Evolutionary conservation across 257 asterid species (phyloP), one percentile per base, ranked within the genome.

Genomic region (Cordia subcordata): DNA sequence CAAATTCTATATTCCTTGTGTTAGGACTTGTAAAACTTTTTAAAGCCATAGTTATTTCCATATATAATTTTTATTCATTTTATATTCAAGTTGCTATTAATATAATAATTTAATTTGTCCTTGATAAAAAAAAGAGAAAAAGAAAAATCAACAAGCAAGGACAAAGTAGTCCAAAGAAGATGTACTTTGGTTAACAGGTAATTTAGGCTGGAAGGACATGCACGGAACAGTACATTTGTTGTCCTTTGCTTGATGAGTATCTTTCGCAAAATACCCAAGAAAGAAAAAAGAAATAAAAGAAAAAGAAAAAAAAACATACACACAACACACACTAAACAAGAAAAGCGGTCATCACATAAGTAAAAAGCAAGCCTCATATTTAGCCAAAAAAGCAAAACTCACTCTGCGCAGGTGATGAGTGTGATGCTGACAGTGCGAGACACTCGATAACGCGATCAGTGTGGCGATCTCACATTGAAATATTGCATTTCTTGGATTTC

Each of bases 151-250:
- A 0, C 38, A n/a, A 55, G 11, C n/a, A 46, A 60, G 67, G 53
- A 47, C 39, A 53, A 27, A 49, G 57, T 57, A 11, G 66, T 51
- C 39, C 17, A 20, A 16, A 16, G 14, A 0, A 22, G 8, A 4
- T 20, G 5, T 11, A 64, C 55, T 13, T 39, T 22, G 8, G 18
- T 62, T 71, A n/a, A 65, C 82, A 50, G 85, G 81, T 85, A 80
- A 76, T 68, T 60, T 79, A n/a, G 50, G 84, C 79, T 82, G 79
- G 70, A 80, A 66, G 70, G 77, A 75, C 67, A 75, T 82, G 91
- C 85, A 88, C 89, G 94, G 95, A 78, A 80, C 56, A 56, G 90
- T 81, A 79, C 91, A 58, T 70, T 68, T 65, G 61, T 72, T 67
- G 68, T 60, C 57, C 37, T 42, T 19, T n/a, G n/a, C n/a, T n/a